phyloP scores from a whole-genome alignment of 2,329 filamentous ascomycete genomes.

The Piedraia hortae region DNA sequence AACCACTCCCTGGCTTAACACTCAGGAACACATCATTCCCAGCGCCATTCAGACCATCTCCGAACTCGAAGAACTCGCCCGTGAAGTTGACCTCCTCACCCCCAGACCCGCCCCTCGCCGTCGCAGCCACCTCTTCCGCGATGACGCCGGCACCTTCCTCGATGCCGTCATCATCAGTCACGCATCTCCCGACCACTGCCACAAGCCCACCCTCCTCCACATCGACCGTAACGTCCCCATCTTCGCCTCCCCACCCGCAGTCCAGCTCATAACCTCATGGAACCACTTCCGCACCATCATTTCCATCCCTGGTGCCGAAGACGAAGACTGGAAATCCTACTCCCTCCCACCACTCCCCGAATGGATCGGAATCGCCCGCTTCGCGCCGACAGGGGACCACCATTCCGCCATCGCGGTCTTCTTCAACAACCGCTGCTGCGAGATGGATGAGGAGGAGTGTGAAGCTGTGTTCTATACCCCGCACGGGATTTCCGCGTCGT shows the following conservation, averaged over 20 bases:
- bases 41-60: slow-evolving; percentile 26
- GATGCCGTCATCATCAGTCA: slow-evolving; percentile 34
- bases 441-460: slow-evolving; percentile 8
- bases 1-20: slow-evolving; percentile 33
- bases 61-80: slow-evolving; percentile 26
- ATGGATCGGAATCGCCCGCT: slow-evolving; percentile 33
- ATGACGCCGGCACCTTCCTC: slow-evolving; percentile 15
- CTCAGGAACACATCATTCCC: slow-evolving; percentile 32
- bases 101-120: too few species aligned
- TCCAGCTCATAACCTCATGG: slow-evolving; percentile 28
- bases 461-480: slow-evolving; percentile 37
- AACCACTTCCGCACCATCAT: slow-evolving; percentile 29
- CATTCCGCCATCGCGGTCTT: slow-evolving; percentile 33
- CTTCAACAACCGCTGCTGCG: slow-evolving; percentile 16
- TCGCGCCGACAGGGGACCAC: slow-evolving; percentile 28
- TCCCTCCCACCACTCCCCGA: slow-evolving; percentile 22
- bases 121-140: neutral
- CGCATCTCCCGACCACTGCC: slow-evolving; percentile 43
- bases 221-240: slow-evolving; percentile 27
- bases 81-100: slow-evolving; percentile 21
- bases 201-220: slow-evolving; percentile 15
- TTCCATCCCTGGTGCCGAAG: slow-evolving; percentile 15
- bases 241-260: slow-evolving; percentile 30
- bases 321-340: slow-evolving; percentile 19
- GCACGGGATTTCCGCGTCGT: slow-evolving; percentile 26